Base-by-base conservation (phyloP, 352 stramenopile genomes). In the Phytophthora tentaculata region DNA sequence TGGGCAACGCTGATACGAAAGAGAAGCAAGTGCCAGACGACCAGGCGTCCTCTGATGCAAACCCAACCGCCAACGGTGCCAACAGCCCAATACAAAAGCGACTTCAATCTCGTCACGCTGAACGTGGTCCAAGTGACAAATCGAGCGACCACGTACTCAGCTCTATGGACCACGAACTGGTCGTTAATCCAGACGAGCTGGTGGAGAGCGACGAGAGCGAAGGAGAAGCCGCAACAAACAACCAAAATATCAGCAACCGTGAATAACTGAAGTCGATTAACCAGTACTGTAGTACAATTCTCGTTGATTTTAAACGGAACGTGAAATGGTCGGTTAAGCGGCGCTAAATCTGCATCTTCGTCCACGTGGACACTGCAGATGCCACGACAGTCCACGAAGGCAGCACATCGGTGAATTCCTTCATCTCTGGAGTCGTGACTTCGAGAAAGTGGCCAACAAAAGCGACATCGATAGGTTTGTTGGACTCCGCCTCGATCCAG, bases 381-480 rank as follows among this genome's bases (percentile, higher is more conserved):
- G 74, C 74, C 23, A 76, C 50, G 9, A 82, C 67, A 5, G 64
- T 73, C 83, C 84, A 92, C 7, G 71, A 72, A 7, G 86, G 86
- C 57, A 92, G 54, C 13, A 70, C 75, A 1, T 71, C 54, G 2
- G 64, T 53, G 32, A 91, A 77, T 45, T 81, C 74, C 19, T 73
- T 53, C 69, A 92, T 77, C 55, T 81, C 77, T 0, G 82, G 72
- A 8, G 86, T 90, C 14, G 29, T 62, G 10, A 72, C 67, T 43
- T 91, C 74, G n/a, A 94, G 66, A 61, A 80, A 85, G 62, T 91
- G 84, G n/a, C 82, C 86, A 37, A 90, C 82, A 39, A 90, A 77
- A 39, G 76, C 84, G 8, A 86, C 74, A 52, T 89, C 75, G 47
- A 94, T 86, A 6, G 74, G 64, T 0, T 68, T 57, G 22, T 76